A percentile compares a stretch with the other conserved stretches of the same genome.
These are phyloP conservation scores for Tylopilus sp. DNA, from an alignment of 768 basidiomycete species.

Conservation along the genomic window DNA sequence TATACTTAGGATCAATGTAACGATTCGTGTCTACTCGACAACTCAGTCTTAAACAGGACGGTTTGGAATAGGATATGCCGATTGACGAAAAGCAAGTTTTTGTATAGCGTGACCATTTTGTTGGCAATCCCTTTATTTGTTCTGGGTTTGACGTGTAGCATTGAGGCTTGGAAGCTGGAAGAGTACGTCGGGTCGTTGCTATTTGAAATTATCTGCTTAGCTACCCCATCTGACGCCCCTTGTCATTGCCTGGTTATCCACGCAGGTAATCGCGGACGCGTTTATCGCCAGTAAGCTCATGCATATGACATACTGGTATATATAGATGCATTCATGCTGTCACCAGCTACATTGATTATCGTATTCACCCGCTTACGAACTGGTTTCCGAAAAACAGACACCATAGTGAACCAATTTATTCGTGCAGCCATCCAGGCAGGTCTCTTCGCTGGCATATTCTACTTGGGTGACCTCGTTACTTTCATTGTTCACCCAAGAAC, in stretches of 20 bases:
- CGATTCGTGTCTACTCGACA: too few relatives aligned
- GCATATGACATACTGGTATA: too few relatives aligned
- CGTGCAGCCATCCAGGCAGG: not conserved
- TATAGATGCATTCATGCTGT: too few relatives aligned
- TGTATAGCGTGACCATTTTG: slow-evolving; percentile 34
- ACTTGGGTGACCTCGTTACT: not conserved
- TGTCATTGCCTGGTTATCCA: slow-evolving; percentile 45
- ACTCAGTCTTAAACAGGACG: too few relatives aligned
- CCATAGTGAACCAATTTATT: not conserved
- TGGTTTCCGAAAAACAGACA: not conserved
- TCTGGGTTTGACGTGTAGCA: slow-evolving; percentile 42
- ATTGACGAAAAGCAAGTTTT: slow-evolving; percentile 9
- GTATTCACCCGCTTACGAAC: not conserved
- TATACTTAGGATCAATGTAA: slow-evolving; percentile 39
- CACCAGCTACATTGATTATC: not conserved
- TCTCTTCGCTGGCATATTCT: not conserved
- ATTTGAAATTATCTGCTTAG: too few relatives aligned
- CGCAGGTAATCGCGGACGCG: slow-evolving; percentile 43
- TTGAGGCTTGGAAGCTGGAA: slow-evolving; percentile 40
- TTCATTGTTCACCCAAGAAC: slow-evolving; percentile 29
- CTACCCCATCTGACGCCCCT: slow-evolving; percentile 38
- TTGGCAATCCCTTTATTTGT: slow-evolving; percentile 39
- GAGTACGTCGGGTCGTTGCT: slow-evolving; percentile 43
- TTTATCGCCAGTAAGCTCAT: slow-evolving; percentile 43
- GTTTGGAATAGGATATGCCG: slow-evolving; percentile 19